phyloP scores from a whole-genome alignment of 2,329 filamentous ascomycete genomes.

The Leptosphaerulina australis region DNA sequence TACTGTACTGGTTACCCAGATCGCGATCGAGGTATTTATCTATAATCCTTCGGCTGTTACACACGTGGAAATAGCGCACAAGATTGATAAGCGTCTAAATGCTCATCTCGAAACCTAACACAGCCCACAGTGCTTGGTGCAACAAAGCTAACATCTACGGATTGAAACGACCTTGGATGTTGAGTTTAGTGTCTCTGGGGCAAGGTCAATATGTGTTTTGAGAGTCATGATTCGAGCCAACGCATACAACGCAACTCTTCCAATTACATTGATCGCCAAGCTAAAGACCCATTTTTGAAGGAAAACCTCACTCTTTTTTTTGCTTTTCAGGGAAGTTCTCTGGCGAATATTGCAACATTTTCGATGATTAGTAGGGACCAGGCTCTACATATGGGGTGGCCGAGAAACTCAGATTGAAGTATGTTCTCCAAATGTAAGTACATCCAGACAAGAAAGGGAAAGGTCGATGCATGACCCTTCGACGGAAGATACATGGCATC shows the following conservation, averaged over 20 bases:
- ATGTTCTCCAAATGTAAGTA: constrained; percentile 37
- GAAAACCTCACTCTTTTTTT: background rate
- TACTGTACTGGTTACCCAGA: constrained; percentile 17
- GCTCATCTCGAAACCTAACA: constrained; percentile 11
- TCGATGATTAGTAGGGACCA: constrained; percentile 22
- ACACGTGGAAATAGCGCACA: constrained; percentile 10
- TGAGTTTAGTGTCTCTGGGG: constrained; percentile 14
- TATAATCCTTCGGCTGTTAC: constrained; percentile 11
- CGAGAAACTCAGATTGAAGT: constrained; percentile 29
- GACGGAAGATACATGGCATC: too few species aligned
- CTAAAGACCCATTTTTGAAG: background rate
- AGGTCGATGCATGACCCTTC: too few species aligned
- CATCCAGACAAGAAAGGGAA: too few species aligned
- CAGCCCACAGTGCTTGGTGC: constrained; percentile 12
- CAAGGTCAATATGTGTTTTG: background rate
- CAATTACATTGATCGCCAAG: background rate
- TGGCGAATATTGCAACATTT: constrained; percentile 23
- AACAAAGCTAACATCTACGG: constrained; percentile 14
- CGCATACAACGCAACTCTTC: background rate
- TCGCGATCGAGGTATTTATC: constrained; percentile 21
- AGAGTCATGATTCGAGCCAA: background rate
- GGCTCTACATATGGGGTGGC: constrained; percentile 56
- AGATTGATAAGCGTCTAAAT: constrained; percentile 18
- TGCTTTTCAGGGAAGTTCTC: constrained; percentile 23
- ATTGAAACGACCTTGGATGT: constrained; percentile 8